Evolutionary conservation across 2,329 filamentous ascomycete species (phyloP).

Genomic region (Nothomitra cinnamomea): DNA sequence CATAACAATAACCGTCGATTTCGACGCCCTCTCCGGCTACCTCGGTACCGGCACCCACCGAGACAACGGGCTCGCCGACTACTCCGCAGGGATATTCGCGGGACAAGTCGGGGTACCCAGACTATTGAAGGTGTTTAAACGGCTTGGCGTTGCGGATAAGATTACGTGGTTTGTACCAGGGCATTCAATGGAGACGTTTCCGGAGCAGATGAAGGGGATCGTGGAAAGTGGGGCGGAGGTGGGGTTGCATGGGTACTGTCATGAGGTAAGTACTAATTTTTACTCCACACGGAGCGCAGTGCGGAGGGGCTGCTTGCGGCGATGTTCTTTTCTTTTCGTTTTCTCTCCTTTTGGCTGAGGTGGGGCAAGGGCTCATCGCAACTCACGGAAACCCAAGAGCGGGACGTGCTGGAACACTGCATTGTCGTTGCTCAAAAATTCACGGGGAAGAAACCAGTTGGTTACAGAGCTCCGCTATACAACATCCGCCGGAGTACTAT

Average conservation of each 20-base stretch:
- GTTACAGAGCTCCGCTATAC: conserved; percentile 35
- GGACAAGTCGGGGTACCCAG: conserved; percentile 39
- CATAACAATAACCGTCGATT: conserved; percentile 26
- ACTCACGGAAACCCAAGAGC: conserved; percentile 31
- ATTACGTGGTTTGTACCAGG: conserved; percentile 44
- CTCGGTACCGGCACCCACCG: conserved; percentile 37
- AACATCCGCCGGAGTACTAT: conserved; percentile 32
- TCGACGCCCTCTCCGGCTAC: conserved; percentile 43
- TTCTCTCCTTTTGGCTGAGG: not conserved
- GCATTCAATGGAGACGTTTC: conserved; percentile 41
- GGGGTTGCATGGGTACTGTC: conserved; percentile 19
- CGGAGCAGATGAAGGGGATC: conserved; percentile 31
- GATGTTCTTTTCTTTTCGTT: too few relatives aligned
- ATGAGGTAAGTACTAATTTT: conserved; percentile 17
- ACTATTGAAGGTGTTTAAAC: conserved; percentile 35
- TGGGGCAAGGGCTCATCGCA: conserved; percentile 21
- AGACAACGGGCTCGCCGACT: conserved; percentile 38
- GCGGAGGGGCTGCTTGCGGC: too few relatives aligned
- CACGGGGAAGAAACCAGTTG: conserved; percentile 28
- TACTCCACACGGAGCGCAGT: too few relatives aligned
- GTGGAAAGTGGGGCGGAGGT: conserved; percentile 36
- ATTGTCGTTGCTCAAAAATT: conserved; percentile 26
- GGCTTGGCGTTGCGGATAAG: conserved; percentile 31
- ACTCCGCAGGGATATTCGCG: conserved; percentile 37
- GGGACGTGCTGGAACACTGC: conserved; percentile 32